Percentiles rank a stretch among this genome's conserved stretches.
phyloP scores from a whole-genome alignment of 768 basidiomycete species.

The Naematelia encephala region DNA sequence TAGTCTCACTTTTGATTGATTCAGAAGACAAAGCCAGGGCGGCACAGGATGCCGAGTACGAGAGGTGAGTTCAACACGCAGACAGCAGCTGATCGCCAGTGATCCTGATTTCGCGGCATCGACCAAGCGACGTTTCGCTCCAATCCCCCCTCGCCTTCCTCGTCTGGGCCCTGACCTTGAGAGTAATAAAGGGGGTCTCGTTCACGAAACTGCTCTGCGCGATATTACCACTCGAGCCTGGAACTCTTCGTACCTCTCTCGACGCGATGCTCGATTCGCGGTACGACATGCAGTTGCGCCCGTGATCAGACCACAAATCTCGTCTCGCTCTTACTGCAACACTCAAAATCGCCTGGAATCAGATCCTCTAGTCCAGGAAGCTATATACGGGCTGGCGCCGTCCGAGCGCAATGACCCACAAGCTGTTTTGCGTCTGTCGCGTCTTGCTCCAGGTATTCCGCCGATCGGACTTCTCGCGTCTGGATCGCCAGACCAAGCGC shows the following conservation, averaged over 20 bases:
- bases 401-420: constrained; percentile 61
- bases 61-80: constrained; percentile 13
- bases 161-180: constrained; percentile 21
- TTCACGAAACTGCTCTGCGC: constrained; percentile 57
- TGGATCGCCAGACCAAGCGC: constrained; percentile 71
- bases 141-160: constrained; percentile 52
- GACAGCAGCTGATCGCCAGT: constrained; percentile 12
- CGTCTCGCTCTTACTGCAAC: constrained; percentile 75
- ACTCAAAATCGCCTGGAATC: constrained; percentile 60
- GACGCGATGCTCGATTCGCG: constrained; percentile 76
- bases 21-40: constrained; percentile 2
- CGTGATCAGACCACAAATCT: constrained; percentile 67
- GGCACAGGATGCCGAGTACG: constrained; percentile 14
- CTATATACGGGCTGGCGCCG: constrained; percentile 78
- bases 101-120: constrained; percentile 59
- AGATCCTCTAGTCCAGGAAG: constrained; percentile 69
- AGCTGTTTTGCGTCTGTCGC: constrained; percentile 56
- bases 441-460: constrained; percentile 60
- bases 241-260: constrained; percentile 74
- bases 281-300: constrained; percentile 83
- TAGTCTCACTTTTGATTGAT: constrained; percentile 29
- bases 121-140: constrained; percentile 20
- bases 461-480: constrained; percentile 64
- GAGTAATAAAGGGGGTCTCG: background rate
- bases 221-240: constrained; percentile 65